A percentile compares a stretch with the other conserved stretches of the same genome.
These are phyloP conservation scores for Colletotrichum graminicola DNA, from an alignment of 2,329 filamentous ascomycete genomes.

Conservation along the genomic window DNA sequence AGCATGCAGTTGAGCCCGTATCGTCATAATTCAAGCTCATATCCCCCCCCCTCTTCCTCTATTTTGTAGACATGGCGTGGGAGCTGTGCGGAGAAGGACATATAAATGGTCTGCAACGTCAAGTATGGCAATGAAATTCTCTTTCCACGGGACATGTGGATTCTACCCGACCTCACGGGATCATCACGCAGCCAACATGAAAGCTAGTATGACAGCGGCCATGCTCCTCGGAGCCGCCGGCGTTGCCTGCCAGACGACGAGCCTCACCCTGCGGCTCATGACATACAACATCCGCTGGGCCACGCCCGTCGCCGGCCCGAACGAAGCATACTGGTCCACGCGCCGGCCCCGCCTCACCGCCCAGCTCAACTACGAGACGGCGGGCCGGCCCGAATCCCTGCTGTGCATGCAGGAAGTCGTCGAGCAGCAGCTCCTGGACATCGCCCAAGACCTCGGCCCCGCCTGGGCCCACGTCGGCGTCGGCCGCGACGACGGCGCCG, in stretches of 20 bases:
- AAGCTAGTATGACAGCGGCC: background rate
- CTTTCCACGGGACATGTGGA: background rate
- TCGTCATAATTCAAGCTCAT: background rate
- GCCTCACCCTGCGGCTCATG: conserved; percentile 53
- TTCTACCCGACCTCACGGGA: background rate
- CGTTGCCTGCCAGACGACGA: conserved; percentile 3
- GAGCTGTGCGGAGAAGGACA: background rate
- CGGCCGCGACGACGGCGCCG: conserved; percentile 69
- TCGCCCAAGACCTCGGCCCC: conserved; percentile 55
- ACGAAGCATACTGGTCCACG: conserved; percentile 57
- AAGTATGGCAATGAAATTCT: background rate
- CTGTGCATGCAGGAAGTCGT: conserved; percentile 65
- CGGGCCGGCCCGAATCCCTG: conserved; percentile 49
- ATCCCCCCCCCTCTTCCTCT: conserved; percentile 1
- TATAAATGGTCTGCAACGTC: background rate
- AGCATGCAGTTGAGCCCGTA: background rate
- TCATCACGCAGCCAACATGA: background rate
- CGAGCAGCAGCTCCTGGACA: conserved; percentile 57
- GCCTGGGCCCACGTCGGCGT: conserved; percentile 67
- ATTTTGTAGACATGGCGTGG: background rate
- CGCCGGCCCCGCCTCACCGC: conserved; percentile 53
- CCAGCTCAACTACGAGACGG: conserved; percentile 54
- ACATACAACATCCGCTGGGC: conserved; percentile 65
- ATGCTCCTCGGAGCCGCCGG: conserved; percentile 13
- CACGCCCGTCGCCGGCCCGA: conserved; percentile 51